Percentiles rank a stretch among this genome's conserved stretches.
phyloP scores from a whole-genome alignment of 208 protist species.

The Kentomonas sorsogonicus region DNA sequence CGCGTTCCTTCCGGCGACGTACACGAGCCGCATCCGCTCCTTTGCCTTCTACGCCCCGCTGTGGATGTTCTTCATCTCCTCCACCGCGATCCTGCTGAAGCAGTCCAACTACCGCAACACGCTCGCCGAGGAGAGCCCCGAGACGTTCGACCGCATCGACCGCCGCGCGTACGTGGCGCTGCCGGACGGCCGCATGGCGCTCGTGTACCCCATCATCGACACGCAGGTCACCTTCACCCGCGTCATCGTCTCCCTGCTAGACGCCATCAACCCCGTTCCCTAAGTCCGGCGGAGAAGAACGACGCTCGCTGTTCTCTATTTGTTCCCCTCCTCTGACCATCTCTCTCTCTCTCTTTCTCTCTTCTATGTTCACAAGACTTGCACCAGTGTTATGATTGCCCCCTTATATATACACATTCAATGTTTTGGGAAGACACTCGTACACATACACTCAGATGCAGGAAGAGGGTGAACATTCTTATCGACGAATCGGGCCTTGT shows the following conservation, averaged over 20 bases:
- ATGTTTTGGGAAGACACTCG: too few relatives aligned
- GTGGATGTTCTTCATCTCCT: conserved; percentile 64
- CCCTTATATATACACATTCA: too few relatives aligned
- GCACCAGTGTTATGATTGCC: too few relatives aligned
- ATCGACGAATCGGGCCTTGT: too few relatives aligned
- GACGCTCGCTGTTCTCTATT: background rate
- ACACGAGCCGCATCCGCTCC: conserved; percentile 62
- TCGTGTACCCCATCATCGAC: conserved; percentile 87
- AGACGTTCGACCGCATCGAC: conserved; percentile 84
- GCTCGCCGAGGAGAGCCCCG: conserved; percentile 70
- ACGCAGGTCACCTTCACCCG: conserved; percentile 73
- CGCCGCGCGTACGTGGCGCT: conserved; percentile 87
- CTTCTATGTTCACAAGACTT: background rate
- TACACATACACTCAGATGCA: too few relatives aligned
- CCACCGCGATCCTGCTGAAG: conserved; percentile 68
- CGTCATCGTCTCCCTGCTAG: conserved; percentile 73
- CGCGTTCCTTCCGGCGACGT: conserved; percentile 63
- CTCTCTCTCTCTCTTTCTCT: too few relatives aligned
- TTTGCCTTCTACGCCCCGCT: conserved; percentile 62
- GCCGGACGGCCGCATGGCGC: conserved; percentile 86
- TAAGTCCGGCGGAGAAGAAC: conserved; percentile 23
- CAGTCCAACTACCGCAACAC: conserved; percentile 83
- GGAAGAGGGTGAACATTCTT: too few relatives aligned
- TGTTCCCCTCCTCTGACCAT: too few relatives aligned
- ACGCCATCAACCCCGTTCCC: conserved; percentile 78